Evolutionary conservation across 78 protist species (phyloP).

Genomic region (Dictyostelium purpureum): DNA sequence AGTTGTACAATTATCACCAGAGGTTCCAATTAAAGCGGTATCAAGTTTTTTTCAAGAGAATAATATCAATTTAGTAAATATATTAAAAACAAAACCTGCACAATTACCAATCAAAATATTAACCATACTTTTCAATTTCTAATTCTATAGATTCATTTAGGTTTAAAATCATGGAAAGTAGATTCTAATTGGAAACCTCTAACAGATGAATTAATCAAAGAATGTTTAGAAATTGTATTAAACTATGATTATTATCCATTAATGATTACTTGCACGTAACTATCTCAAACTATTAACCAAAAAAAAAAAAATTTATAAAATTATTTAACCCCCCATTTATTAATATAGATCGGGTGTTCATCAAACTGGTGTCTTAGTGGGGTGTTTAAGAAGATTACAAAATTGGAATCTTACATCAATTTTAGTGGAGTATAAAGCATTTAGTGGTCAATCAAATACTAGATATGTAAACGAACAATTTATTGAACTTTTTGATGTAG

Average conservation of each 20-base stretch:
- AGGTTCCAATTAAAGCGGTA: constrained; percentile 84
- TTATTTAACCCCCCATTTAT: too few relatives aligned
- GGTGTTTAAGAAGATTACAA: constrained; percentile 90
- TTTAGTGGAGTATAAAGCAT: constrained; percentile 82
- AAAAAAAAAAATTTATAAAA: not conserved
- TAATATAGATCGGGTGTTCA: constrained; percentile 88
- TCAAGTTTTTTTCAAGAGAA: constrained; percentile 81
- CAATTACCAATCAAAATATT: not conserved
- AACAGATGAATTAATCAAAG: constrained; percentile 89
- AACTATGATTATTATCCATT: constrained; percentile 84
- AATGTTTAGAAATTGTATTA: constrained; percentile 85
- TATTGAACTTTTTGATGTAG: constrained; percentile 96
- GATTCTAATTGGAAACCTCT: constrained; percentile 87
- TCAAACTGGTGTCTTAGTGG: constrained; percentile 90
- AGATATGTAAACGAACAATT: constrained; percentile 95
- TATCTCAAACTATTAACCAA: not conserved
- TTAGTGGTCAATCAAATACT: constrained; percentile 67
- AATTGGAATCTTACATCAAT: constrained; percentile 89
- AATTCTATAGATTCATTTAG: constrained; percentile 80
- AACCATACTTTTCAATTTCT: not conserved
- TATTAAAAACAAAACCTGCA: not conserved
- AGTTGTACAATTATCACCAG: constrained; percentile 88
- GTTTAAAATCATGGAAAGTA: constrained; percentile 85
- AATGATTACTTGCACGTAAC: constrained; percentile 89
- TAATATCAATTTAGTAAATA: constrained; percentile 76